A percentile compares a stretch with the other conserved stretches of the same genome.
These are phyloP conservation scores for Tricholoma hemisulphureum DNA, from an alignment of 768 basidiomycete genomes.

Conservation along the genomic window DNA sequence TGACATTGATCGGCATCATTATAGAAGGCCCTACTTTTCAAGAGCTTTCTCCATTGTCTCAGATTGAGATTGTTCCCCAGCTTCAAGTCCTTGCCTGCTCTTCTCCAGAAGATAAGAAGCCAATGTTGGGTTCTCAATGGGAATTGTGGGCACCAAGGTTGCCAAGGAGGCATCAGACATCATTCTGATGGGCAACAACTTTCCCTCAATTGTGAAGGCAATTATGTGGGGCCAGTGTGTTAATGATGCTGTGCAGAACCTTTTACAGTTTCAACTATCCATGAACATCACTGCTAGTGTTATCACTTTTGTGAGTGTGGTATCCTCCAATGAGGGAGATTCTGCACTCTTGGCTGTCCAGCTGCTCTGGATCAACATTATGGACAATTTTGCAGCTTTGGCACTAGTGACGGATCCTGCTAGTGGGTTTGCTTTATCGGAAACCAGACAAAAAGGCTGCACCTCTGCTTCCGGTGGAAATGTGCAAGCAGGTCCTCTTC, in stretches of 20 bases:
- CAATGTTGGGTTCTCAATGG: slow-evolving; percentile 94
- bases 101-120: slow-evolving; percentile 94
- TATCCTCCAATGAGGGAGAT: slow-evolving; percentile 69
- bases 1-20: slow-evolving; percentile 91
- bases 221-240: slow-evolving; percentile 99
- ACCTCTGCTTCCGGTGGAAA: slow-evolving; percentile 86
- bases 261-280: slow-evolving; percentile 92
- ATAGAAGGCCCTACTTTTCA: slow-evolving; percentile 98
- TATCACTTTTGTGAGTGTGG: slow-evolving; percentile 88
- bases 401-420: slow-evolving; percentile 99
- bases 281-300: slow-evolving; percentile 95
- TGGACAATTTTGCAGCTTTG: slow-evolving; percentile 97
- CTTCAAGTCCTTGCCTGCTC: slow-evolving; percentile 98
- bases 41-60: slow-evolving; percentile 82
- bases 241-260: slow-evolving; percentile 96
- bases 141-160: no score
- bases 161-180: no score
- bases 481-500: slow-evolving; percentile 94
- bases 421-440: slow-evolving; percentile 68
- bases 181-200: no score
- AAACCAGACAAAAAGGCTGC: no score
- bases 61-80: no score
- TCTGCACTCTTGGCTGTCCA: slow-evolving; percentile 95
- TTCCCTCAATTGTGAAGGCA: no score
- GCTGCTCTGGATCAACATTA: slow-evolving; percentile 97